Evolutionary conservation across 805 yeast species (phyloP), one percentile per base, ranked within the genome.

Genomic region (Starmera amethionina): DNA sequence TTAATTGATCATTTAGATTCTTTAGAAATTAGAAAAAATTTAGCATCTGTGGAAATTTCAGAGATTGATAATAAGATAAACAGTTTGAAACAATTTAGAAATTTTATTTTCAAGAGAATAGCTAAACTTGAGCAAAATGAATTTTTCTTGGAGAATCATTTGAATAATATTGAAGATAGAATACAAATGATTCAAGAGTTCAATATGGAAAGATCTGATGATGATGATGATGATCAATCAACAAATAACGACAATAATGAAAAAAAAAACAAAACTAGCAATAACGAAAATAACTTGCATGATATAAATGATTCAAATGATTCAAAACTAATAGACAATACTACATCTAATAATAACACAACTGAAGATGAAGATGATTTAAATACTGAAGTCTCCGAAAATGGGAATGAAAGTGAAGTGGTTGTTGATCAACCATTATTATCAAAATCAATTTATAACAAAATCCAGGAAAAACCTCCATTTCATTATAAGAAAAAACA

Each of bases 111-210:
- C 50, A 74, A 77, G 43, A 63, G 74, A 47, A 73, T 82, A 34
- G 79, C 80, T 3, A 60, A 60, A 28, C 67, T 77, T 40, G 90
- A 82, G 55, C 72, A 72, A 45, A 72, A 75, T 47, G 84, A 80
- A 54, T 56, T 70, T n/a, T 63, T 61, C 37, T 49, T 79, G 36
- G 85, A 79, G 46, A 64, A 65, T 30, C 68, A 68, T 43, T 46
- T 74, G 32, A 52, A 59, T 8, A 67, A 68, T 32, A 63, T 74
- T 10, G 64, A 65, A 40, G 64, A 64, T 30, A 57, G 77, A 43
- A 52, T 73, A 35, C 65, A 63, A 30, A 55, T 70, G 46, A 59
- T 73, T 14, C 59, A 63, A 42, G 72, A 67, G 37, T 59, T 67
- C 32, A 64, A 60, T 32, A 47, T 59, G 45, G 61, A 62, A 36